Conservation (phyloP, 2,329 filamentous ascomycete genomes). For the Botrytis byssoidea region DNA sequence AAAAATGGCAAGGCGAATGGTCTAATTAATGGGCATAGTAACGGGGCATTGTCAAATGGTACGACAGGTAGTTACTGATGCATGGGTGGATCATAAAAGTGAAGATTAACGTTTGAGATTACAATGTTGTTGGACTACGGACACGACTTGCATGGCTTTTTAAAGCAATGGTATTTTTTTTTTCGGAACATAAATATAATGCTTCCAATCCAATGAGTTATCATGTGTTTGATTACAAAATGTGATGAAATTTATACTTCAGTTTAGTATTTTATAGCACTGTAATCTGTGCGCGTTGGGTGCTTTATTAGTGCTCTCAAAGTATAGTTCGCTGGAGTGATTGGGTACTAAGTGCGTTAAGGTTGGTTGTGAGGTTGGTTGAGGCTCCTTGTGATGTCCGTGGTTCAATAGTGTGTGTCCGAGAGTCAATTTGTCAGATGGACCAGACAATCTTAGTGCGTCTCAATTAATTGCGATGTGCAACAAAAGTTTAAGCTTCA, state of each 20-base stretch:
- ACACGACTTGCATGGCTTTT: neutral
- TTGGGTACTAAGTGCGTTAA: neutral
- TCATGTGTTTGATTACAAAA: neutral
- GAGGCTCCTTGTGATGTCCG: neutral
- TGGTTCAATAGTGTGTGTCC: neutral
- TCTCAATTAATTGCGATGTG: neutral
- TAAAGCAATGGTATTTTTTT: neutral
- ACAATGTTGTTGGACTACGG: neutral
- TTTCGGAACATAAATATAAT: neutral
- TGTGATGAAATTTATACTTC: neutral
- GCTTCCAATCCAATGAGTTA: neutral
- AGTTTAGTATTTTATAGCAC: neutral
- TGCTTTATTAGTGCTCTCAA: neutral
- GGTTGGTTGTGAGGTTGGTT: neutral
- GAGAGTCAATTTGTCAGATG: neutral
- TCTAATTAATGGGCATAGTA: neutral
- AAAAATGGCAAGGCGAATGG: slow-evolving; percentile 1
- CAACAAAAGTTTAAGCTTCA: neutral
- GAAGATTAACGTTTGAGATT: neutral
- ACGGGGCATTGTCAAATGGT: neutral
- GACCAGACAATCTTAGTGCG: neutral
- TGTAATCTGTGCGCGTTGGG: neutral
- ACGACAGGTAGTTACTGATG: slow-evolving; percentile 4
- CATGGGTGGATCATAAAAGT: neutral
- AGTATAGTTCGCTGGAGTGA: neutral